These are phyloP conservation scores for Erythrophleum ivorense DNA, from an alignment of 331 rosid species.

Conservation along the genomic window DNA sequence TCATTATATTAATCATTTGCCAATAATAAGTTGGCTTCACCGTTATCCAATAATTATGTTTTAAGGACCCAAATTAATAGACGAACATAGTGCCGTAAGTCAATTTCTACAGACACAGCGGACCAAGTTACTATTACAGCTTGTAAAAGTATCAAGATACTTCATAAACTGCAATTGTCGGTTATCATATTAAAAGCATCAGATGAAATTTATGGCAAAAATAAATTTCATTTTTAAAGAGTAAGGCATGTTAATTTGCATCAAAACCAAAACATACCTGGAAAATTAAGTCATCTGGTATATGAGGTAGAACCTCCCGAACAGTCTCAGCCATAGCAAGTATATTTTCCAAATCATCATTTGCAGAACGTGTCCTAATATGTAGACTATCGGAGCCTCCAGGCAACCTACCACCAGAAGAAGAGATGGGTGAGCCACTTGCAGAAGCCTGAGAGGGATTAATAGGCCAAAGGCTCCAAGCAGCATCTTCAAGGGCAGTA, in stretches of 20 bases:
- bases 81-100: background rate
- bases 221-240: background rate
- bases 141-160: background rate
- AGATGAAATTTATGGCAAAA: background rate
- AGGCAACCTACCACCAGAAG: slow-evolving; percentile 60
- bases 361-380: slow-evolving; percentile 57
- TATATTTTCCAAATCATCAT: slow-evolving; percentile 73
- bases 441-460: slow-evolving; percentile 75
- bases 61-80: background rate
- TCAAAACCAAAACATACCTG: slow-evolving; percentile 57
- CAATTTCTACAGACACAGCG: background rate
- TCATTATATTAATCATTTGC: background rate
- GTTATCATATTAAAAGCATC: slow-evolving; percentile 8
- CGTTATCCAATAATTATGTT: background rate
- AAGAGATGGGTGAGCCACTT: slow-evolving; percentile 52
- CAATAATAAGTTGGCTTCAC: background rate
- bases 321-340: slow-evolving; percentile 99
- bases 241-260: slow-evolving; percentile 1
- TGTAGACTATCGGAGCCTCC: slow-evolving; percentile 63
- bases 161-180: background rate
- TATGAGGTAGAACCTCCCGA: slow-evolving; percentile 92
- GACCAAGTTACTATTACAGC: background rate
- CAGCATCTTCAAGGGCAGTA: slow-evolving; percentile 74
- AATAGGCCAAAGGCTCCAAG: slow-evolving; percentile 96
- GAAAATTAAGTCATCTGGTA: slow-evolving; percentile 88